phyloP scores from a whole-genome alignment of 2,329 filamentous ascomycete species.

The Xylariales sp. region DNA sequence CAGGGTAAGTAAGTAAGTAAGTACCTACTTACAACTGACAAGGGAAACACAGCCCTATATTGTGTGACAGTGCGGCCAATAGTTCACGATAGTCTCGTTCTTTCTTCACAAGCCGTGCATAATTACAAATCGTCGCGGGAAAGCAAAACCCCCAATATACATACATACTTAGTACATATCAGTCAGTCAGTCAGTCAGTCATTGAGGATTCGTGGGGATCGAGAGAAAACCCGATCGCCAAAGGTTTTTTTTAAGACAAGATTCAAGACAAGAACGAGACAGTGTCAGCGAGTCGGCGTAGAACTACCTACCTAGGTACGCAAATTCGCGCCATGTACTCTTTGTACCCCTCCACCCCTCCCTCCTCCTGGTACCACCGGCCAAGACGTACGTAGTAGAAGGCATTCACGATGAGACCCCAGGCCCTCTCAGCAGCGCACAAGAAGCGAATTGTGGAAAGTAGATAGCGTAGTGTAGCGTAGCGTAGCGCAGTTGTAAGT shows the following conservation, averaged over 20 bases:
- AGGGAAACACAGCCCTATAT: constrained; percentile 29
- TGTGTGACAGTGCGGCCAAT: constrained; percentile 17
- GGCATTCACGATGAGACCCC: background rate
- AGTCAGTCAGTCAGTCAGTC: too few species aligned
- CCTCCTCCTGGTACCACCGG: background rate
- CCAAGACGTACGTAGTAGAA: background rate
- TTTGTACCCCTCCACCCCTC: background rate
- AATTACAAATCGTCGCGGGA: constrained; percentile 1
- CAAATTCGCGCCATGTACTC: background rate
- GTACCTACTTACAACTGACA: background rate
- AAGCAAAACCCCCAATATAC: background rate
- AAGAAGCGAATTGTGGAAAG: too few species aligned
- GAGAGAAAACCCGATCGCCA: constrained; percentile 2
- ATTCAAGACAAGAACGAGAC: too few species aligned
- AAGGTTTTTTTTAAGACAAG: background rate
- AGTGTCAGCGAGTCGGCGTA: too few species aligned
- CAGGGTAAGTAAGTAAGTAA: too few species aligned
- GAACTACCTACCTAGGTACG: background rate
- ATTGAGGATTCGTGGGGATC: too few species aligned
- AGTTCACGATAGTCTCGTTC: constrained; percentile 1
- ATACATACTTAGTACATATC: background rate
- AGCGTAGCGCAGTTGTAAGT: too few species aligned
- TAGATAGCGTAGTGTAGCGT: too few species aligned
- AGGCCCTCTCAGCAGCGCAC: constrained; percentile 5
- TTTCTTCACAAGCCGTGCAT: background rate